phyloP scores from a whole-genome alignment of 2,329 filamentous ascomycete species.

The Arachnomyces sp. region DNA sequence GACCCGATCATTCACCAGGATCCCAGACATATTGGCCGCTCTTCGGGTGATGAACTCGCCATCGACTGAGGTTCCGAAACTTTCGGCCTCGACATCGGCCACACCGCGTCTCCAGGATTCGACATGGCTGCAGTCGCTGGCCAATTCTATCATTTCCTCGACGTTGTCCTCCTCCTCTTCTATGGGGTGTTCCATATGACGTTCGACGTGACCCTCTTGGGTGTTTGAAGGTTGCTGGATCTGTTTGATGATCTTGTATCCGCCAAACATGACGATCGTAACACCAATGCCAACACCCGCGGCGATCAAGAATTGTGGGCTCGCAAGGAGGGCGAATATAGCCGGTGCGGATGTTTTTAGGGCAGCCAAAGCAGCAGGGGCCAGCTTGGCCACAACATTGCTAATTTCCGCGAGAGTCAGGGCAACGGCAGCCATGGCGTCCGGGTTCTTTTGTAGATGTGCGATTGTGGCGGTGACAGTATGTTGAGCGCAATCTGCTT shows the following conservation, averaged over 20 bases:
- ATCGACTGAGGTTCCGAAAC: conserved; percentile 53
- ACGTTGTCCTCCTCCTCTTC: conserved; percentile 30
- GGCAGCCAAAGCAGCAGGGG: conserved; percentile 64
- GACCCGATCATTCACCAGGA: conserved; percentile 27
- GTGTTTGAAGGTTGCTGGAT: conserved; percentile 42
- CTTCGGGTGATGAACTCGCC: conserved; percentile 57
- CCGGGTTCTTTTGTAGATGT: conserved; percentile 71
- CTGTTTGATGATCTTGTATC: conserved; percentile 93
- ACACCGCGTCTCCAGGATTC: conserved; percentile 58
- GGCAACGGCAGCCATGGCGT: conserved; percentile 88
- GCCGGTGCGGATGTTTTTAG: conserved; percentile 77
- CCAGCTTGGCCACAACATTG: conserved; percentile 71
- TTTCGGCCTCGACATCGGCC: conserved; percentile 47
- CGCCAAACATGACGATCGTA: conserved; percentile 92
- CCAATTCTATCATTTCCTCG: conserved; percentile 50
- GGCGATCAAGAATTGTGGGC: conserved; percentile 89
- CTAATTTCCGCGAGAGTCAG: conserved; percentile 88
- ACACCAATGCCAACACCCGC: conserved; percentile 81
- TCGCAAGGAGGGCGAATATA: conserved; percentile 76
- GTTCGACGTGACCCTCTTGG: conserved; percentile 11
- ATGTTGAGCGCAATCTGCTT: conserved; percentile 82
- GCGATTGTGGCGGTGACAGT: conserved; percentile 74
- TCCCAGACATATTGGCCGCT: conserved; percentile 42
- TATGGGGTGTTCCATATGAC: conserved; percentile 10
- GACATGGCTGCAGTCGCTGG: conserved; percentile 47